A percentile compares a stretch with the other conserved stretches of the same genome.
Conservation (phyloP, 805 yeast genomes). For the Priceomyces fermenticarens region DNA sequence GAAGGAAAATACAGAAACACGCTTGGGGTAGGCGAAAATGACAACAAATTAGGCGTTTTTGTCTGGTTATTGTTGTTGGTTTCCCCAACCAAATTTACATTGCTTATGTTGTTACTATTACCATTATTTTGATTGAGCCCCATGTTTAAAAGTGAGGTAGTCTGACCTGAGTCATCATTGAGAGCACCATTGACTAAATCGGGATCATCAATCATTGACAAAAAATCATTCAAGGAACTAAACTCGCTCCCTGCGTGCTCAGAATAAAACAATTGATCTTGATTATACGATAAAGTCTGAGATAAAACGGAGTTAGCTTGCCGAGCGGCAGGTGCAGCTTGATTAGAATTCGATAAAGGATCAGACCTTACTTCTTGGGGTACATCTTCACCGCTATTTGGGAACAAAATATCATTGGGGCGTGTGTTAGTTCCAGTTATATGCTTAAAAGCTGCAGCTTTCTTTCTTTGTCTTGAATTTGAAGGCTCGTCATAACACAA, state of each 20-base stretch:
- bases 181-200: slow-evolving; percentile 53
- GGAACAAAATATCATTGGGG: slow-evolving; percentile 5
- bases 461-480: slow-evolving; percentile 38
- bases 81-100: slow-evolving; percentile 1
- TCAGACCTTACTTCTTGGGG: not conserved
- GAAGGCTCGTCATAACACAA: slow-evolving; percentile 75
- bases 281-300: slow-evolving; percentile 45
- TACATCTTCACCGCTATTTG: slow-evolving; percentile 3
- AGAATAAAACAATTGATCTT: slow-evolving; percentile 78
- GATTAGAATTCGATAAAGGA: slow-evolving; percentile 6
- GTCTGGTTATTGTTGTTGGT: not conserved
- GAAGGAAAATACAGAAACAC: slow-evolving; percentile 13
- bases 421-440: slow-evolving; percentile 4
- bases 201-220: slow-evolving; percentile 87
- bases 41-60: slow-evolving; percentile 17
- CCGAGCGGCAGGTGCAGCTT: slow-evolving; percentile 7
- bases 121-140: slow-evolving; percentile 12
- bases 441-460: slow-evolving; percentile 24
- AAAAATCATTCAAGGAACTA: slow-evolving; percentile 81
- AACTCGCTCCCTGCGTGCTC: slow-evolving; percentile 94
- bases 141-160: slow-evolving; percentile 21
- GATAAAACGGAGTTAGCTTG: slow-evolving; percentile 28
- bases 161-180: slow-evolving; percentile 19
- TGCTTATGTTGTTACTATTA: slow-evolving; percentile 3
- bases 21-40: slow-evolving; percentile 28